Evolutionary conservation across 306 rosid species (phyloP).

Genomic region (Cicer cuneatum): DNA sequence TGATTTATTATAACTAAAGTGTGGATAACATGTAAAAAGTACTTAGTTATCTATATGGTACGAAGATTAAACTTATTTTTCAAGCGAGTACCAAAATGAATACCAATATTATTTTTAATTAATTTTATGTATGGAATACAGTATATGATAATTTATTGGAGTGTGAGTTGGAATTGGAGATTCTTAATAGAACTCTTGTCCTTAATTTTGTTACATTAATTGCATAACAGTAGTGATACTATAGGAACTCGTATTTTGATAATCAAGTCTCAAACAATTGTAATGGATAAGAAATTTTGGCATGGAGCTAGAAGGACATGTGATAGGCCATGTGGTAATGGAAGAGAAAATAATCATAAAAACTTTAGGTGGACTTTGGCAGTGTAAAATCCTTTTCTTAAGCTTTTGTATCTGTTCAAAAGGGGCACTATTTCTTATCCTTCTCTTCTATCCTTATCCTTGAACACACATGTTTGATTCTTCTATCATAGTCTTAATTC

Average conservation of each 20-base stretch:
- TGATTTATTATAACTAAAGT: too few relatives aligned
- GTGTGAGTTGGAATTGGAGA: too few relatives aligned
- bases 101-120: too few relatives aligned
- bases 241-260: not conserved
- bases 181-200: too few relatives aligned
- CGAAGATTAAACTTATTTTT: too few relatives aligned
- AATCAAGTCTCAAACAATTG: constrained; percentile 26
- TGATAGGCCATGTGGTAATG: constrained; percentile 59
- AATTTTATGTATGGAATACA: too few relatives aligned
- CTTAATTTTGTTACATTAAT: too few relatives aligned
- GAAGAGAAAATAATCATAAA: constrained; percentile 43
- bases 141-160: too few relatives aligned
- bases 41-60: too few relatives aligned
- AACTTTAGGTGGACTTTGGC: constrained; percentile 40
- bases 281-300: constrained; percentile 49
- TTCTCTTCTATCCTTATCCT: constrained; percentile 41
- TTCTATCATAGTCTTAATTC: constrained; percentile 36
- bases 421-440: constrained; percentile 43
- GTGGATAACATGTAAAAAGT: too few relatives aligned
- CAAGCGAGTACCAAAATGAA: too few relatives aligned
- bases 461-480: constrained; percentile 44
- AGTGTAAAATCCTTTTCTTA: constrained; percentile 51
- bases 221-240: not conserved
- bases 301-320: constrained; percentile 50
- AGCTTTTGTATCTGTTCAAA: constrained; percentile 49